phyloP scores from a whole-genome alignment of 202 grass and related monocot species.

The Sporobolus alterniflorus region DNA sequence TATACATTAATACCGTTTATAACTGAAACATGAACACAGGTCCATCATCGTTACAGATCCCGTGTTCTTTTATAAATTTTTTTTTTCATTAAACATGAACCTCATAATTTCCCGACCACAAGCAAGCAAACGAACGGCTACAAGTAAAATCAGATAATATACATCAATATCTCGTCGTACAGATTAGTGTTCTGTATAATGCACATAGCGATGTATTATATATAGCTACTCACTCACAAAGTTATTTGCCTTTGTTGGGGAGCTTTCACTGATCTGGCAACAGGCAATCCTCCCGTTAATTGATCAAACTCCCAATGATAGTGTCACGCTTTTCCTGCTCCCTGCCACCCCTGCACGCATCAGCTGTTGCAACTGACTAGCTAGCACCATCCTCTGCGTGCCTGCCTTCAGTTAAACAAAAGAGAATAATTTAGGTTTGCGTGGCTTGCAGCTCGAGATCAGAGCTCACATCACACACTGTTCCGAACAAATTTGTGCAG shows the following conservation, averaged over 20 bases:
- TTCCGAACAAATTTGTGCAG: conserved; percentile 29
- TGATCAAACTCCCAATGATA: conserved; percentile 37
- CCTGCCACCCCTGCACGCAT: conserved; percentile 32
- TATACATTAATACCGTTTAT: no score
- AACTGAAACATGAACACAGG: no score
- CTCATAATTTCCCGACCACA: background rate
- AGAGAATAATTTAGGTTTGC: background rate
- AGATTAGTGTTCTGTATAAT: background rate
- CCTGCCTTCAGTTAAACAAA: background rate
- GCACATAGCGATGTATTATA: background rate
- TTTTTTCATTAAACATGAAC: no score
- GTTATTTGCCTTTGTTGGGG: background rate
- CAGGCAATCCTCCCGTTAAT: background rate
- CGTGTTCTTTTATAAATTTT: no score
- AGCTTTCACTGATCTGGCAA: conserved; percentile 47
- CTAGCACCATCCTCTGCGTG: no score
- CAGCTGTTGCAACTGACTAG: background rate
- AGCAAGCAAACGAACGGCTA: background rate
- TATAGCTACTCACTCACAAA: background rate
- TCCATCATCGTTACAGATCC: background rate
- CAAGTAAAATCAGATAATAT: background rate
- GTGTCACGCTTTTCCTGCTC: conserved; percentile 14
- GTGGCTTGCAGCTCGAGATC: conserved; percentile 14
- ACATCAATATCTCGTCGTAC: background rate
- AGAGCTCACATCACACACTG: background rate